Evolutionary conservation across 192 early-diverging fungal species (phyloP), one percentile per base, ranked within the genome.

Genomic region (Backusella westeae): DNA sequence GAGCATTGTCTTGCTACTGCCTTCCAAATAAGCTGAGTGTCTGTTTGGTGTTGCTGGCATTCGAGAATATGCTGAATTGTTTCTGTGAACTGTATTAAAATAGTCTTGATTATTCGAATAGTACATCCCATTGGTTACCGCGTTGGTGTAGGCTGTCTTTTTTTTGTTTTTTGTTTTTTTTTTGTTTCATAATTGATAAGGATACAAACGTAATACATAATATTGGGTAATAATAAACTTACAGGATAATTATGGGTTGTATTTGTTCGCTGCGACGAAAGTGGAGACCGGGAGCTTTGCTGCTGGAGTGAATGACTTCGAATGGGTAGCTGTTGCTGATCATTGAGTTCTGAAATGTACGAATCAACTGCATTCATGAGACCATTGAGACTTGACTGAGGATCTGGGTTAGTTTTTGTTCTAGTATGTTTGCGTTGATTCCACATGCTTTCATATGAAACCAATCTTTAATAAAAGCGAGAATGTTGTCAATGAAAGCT

Each of bases 331-430:
- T 68, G 49, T 53, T 75, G 59, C 29, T 75, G 44, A 26, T 63
- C 35, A 44, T 63, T 67, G 12, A 75, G 67, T 49, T 75, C 75
- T 38, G 42, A 49, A 46, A 75, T 75, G 67, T 75, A 75, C 35
- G 67, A 68, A 46, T 75, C 75, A 49, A 75, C 75, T 35, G 67
- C 75, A 38, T 68, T 42, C 75, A 75, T 75, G n/a, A 75, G 34
- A 4, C 66, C 75, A 32, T 42, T 36, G 36, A 75, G 21, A 12
- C 49, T 23, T 69, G 68, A 63, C 23, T 63, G 56, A 29, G 56
- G 56, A 63, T 63, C 56, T 63, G 56, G 23, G 23, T 14, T 63
- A 29, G 56, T 29, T 14, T 63, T 63, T 14, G 23, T 29, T 63
- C 56, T 63, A 63, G 7, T 63, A 23, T 1, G 56, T 63, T 63